phyloP scores from a whole-genome alignment of 768 basidiomycete genomes.

The Kwoniella dejecticola region DNA sequence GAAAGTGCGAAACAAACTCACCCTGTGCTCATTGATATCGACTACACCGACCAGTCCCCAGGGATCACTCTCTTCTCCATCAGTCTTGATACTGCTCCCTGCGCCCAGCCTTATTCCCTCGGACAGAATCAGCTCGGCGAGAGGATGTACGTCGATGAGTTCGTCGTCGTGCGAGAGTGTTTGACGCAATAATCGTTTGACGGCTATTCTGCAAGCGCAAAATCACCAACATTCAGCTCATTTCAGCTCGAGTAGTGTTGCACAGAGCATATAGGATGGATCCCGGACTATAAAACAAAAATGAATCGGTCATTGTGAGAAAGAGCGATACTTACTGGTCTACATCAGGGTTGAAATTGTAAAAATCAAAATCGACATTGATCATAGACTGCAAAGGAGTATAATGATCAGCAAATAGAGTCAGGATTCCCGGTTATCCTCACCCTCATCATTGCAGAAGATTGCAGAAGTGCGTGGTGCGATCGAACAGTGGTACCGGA shows the following conservation, averaged over 20 bases:
- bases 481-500: too few relatives aligned
- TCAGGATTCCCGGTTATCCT: not conserved
- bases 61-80: conserved; percentile 85
- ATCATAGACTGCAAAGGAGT: conserved; percentile 62
- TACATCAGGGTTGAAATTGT: conserved; percentile 82
- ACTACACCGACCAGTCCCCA: conserved; percentile 83
- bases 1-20: too few relatives aligned
- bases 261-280: too few relatives aligned
- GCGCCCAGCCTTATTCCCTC: conserved; percentile 61
- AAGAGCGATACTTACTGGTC: conserved; percentile 68
- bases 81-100: conserved; percentile 92
- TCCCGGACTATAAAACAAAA: too few relatives aligned
- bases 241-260: too few relatives aligned
- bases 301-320: too few relatives aligned
- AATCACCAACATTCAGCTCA: too few relatives aligned
- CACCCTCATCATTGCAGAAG: too few relatives aligned
- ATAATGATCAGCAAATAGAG: not conserved
- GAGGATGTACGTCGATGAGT: conserved; percentile 67
- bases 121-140: conserved; percentile 75
- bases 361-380: conserved; percentile 92
- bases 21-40: conserved; percentile 71
- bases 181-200: conserved; percentile 59
- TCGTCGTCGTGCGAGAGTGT: conserved; percentile 78
- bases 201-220: conserved; percentile 59
- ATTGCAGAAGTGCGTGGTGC: too few relatives aligned